Evolutionary conservation across 306 rosid species (phyloP).

Genomic region (Adenanthera pavonina): DNA sequence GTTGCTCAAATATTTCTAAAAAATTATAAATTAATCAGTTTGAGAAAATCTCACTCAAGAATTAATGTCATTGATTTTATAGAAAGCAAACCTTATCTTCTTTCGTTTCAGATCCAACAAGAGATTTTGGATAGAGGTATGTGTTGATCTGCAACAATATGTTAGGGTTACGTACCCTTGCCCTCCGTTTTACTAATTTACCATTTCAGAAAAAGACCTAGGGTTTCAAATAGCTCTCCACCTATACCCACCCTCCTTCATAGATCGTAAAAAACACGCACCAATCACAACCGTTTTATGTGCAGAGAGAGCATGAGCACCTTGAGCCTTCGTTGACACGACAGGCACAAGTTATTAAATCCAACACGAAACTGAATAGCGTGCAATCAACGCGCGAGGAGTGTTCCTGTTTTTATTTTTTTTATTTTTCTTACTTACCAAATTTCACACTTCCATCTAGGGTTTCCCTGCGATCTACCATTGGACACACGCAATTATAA

Average conservation of each 20-base stretch:
- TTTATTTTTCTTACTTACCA: background rate
- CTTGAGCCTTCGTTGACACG: conserved; percentile 57
- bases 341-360: conserved; percentile 44
- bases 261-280: conserved; percentile 31
- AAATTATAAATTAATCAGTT: background rate
- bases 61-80: background rate
- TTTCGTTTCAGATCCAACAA: background rate
- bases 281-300: conserved; percentile 45
- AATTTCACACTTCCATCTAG: conserved; percentile 38
- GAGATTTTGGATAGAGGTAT: background rate
- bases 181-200: conserved; percentile 31
- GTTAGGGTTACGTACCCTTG: conserved; percentile 50
- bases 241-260: conserved; percentile 34
- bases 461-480: conserved; percentile 52
- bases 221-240: conserved; percentile 51
- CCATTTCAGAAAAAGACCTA: conserved; percentile 45
- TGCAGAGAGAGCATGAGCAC: conserved; percentile 55
- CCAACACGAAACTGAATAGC: conserved; percentile 18
- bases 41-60: background rate
- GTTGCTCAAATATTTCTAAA: background rate
- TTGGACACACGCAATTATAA: background rate
- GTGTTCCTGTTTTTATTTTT: background rate
- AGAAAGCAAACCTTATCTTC: conserved; percentile 5
- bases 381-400: conserved; percentile 45
- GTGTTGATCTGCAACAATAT: background rate